Percentiles rank a stretch among this genome's conserved stretches.
Evolutionary conservation across 495 filamentous ascomycete genomes (phyloP).

Genomic region (Emericellopsis terricola): DNA sequence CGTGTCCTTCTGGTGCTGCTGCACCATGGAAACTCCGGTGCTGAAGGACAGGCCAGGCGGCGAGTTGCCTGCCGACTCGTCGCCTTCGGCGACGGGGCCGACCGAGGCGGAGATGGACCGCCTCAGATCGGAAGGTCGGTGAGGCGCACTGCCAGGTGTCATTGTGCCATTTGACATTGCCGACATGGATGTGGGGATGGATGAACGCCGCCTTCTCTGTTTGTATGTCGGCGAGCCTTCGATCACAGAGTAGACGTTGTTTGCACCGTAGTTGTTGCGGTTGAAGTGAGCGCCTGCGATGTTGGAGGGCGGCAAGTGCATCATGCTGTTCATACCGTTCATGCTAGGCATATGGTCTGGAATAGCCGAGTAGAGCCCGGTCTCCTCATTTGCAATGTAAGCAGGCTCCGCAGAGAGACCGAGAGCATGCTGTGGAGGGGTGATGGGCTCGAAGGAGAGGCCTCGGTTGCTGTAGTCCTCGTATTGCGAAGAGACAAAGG

Average conservation of each 20-base stretch:
- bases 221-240: constrained; percentile 98
- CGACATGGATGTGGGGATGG: constrained; percentile 58
- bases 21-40: constrained; percentile 33
- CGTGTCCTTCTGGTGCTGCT: constrained; percentile 61
- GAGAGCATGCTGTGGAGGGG: constrained; percentile 76
- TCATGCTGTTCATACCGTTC: constrained; percentile 58
- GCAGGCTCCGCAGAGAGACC: constrained; percentile 70
- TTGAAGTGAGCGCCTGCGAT: constrained; percentile 59
- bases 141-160: constrained; percentile 33
- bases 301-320: constrained; percentile 81
- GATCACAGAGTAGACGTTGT: constrained; percentile 84
- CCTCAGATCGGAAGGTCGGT: constrained; percentile 69
- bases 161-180: constrained; percentile 43
- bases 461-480: constrained; percentile 96
- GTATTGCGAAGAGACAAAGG: constrained; percentile 89
- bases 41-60: constrained; percentile 51
- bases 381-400: constrained; percentile 95
- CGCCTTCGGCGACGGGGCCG: constrained; percentile 60
- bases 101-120: constrained; percentile 84
- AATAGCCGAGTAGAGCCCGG: constrained; percentile 84
- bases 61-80: constrained; percentile 51
- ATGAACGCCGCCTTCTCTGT: constrained; percentile 83
- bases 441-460: constrained; percentile 89
- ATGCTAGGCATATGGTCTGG: constrained; percentile 49
- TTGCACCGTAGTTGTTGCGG: constrained; percentile 50